Evolutionary conservation across 176 grass and related monocot species (phyloP), one percentile per base, ranked within the genome.

Genomic region (Ensete ventricosum): DNA sequence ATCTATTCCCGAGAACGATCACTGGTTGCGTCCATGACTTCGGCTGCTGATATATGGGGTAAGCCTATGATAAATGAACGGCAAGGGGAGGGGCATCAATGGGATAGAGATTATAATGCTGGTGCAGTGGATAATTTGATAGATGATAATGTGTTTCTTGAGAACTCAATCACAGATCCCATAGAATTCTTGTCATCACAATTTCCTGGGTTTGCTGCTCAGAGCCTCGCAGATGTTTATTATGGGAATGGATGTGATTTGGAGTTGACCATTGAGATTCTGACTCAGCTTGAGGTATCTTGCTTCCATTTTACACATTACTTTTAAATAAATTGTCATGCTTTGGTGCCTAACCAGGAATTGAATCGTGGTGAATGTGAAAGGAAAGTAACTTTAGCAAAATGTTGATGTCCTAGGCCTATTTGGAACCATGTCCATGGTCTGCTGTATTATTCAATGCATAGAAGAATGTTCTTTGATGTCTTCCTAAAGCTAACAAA

Each of bases 251-350:
- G 73, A 43, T 84, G 70, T 72, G 88, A 90, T 89, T 91, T 99
- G 84, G 88, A 69, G 73, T 81, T 82, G 9, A 89, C 81, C 23
- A 76, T 89, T 58, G 88, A 95, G 73, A 91, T 88, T 64, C 87
- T 91, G 67, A 84, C 17, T 87, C 86, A 99, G 53, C 78, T 92
- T 50, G 91, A 95, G 96, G 96, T 99, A 77, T 81, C 54, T 84
- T 71, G 60, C 67, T 29, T 24, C 72, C 66, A 76, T 67, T 67
- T 67, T 16, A 53, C 17, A 54, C 22, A 6, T 43, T 20, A 0
- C 3, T 50, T 70, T 14, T 67, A 34, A 11, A 14, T 34, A 67
- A 67, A 67, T 67, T 67, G 14, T 67, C n/a, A 5, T 29, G 14
- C 12, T 27, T 27, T 34, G 64, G 64, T 34, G 23, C 24, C 29